Conservation (phyloP, 306 rosid species). For the Canavalia gladiata region DNA sequence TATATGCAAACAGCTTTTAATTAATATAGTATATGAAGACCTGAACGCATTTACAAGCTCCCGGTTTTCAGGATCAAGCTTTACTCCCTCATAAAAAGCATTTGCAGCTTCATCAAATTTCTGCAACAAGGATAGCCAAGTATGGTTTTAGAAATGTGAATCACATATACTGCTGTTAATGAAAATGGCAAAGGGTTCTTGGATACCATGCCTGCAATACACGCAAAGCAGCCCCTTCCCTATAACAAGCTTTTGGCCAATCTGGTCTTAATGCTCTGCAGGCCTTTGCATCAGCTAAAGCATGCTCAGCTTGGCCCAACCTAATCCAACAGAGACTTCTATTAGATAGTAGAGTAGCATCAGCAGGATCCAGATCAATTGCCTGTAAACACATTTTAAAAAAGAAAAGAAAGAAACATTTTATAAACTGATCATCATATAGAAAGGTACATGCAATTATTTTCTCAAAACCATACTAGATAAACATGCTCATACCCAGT, state of each 20-base stretch:
- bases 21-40: conserved; percentile 50
- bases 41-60: conserved; percentile 92
- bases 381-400: conserved; percentile 67
- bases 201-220: conserved; percentile 75
- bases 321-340: conserved; percentile 94
- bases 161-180: conserved; percentile 22
- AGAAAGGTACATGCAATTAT: background rate
- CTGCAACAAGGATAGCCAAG: conserved; percentile 58
- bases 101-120: conserved; percentile 97
- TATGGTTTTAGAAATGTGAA: conserved; percentile 38
- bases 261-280: conserved; percentile 86
- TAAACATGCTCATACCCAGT: conserved; percentile 21
- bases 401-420: background rate
- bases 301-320: conserved; percentile 87
- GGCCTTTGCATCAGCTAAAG: conserved; percentile 90
- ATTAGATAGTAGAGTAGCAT: conserved; percentile 77
- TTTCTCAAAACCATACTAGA: conserved; percentile 12
- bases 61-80: conserved; percentile 79
- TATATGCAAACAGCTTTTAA: conserved; percentile 14
- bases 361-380: conserved; percentile 77
- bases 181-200: conserved; percentile 29
- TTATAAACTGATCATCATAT: conserved; percentile 33
- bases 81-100: conserved; percentile 88
- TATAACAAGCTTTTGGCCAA: conserved; percentile 96
- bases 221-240: conserved; percentile 96